phyloP scores from a whole-genome alignment of 2,329 filamentous ascomycete genomes.

The Aspergillus sp. region DNA sequence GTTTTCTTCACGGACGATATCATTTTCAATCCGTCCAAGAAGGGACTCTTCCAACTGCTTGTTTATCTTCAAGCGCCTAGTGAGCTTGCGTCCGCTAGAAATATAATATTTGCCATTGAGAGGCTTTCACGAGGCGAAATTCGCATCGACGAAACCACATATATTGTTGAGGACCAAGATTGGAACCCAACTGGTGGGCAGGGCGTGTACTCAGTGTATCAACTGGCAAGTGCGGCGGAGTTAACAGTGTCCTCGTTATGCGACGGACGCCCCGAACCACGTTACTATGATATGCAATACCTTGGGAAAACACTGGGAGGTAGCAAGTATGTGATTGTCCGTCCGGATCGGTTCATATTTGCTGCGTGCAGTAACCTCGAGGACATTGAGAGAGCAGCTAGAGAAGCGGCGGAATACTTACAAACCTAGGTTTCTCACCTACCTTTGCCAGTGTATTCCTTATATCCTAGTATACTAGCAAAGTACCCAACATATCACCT shows the following conservation, averaged over 20 bases:
- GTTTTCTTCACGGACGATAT: constrained; percentile 35
- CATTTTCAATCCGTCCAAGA: constrained; percentile 28
- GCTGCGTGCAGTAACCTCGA: constrained; percentile 25
- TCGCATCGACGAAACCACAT: constrained; percentile 3
- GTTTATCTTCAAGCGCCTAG: constrained; percentile 17
- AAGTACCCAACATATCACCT: no score
- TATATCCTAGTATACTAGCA: no score
- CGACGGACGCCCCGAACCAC: constrained; percentile 27
- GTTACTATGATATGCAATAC: constrained; percentile 27
- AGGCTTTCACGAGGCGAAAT: not conserved
- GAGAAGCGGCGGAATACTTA: not conserved
- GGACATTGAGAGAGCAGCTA: constrained; percentile 20
- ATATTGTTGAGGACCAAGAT: constrained; percentile 11
- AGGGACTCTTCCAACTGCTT: constrained; percentile 33
- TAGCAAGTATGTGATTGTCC: constrained; percentile 29
- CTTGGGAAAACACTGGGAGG: constrained; percentile 22
- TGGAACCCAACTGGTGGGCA: not conserved
- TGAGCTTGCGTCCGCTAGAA: not conserved
- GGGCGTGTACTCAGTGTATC: constrained; percentile 11
- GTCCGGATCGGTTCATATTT: constrained; percentile 37
- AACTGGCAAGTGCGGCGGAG: constrained; percentile 29
- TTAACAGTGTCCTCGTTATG: constrained; percentile 30
- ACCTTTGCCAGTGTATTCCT: not conserved
- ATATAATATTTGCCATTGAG: not conserved
- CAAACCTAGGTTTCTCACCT: not conserved